A percentile compares a stretch with the other conserved stretches of the same genome.
phyloP scores from a whole-genome alignment of 495 filamentous ascomycete species.

The Hypomontagnella submonticulosa region DNA sequence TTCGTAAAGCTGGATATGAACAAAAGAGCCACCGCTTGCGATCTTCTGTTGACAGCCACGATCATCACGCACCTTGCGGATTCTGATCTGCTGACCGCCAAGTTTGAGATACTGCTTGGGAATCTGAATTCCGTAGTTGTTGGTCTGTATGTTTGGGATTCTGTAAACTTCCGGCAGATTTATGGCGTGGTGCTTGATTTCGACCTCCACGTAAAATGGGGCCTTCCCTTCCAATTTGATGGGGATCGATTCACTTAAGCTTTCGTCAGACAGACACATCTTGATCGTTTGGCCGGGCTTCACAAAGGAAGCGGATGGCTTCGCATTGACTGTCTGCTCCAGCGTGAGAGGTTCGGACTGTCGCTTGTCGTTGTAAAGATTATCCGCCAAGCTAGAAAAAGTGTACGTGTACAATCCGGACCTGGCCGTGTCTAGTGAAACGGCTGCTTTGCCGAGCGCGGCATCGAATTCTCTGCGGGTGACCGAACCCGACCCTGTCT shows the following conservation, averaged over 20 bases:
- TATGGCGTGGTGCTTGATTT: conserved; percentile 88
- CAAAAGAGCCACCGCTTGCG: conserved; percentile 72
- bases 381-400: conserved; percentile 82
- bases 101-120: conserved; percentile 83
- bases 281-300: conserved; percentile 95
- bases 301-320: conserved; percentile 80
- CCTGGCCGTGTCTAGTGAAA: conserved; percentile 84
- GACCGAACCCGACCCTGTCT: conserved; percentile 68
- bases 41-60: conserved; percentile 81
- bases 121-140: conserved; percentile 80
- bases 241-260: conserved; percentile 84
- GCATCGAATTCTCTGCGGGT: conserved; percentile 75
- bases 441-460: conserved; percentile 73
- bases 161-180: conserved; percentile 81
- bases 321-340: conserved; percentile 82
- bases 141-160: conserved; percentile 77
- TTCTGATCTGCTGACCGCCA: conserved; percentile 84
- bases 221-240: conserved; percentile 83
- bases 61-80: conserved; percentile 87
- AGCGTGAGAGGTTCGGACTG: conserved; percentile 73
- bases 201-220: conserved; percentile 89
- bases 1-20: conserved; percentile 89
- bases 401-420: conserved; percentile 86
- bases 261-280: conserved; percentile 87
- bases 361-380: conserved; percentile 77